phyloP scores from a whole-genome alignment of 2,329 filamentous ascomycete genomes.

The Aspergillus terreus region DNA sequence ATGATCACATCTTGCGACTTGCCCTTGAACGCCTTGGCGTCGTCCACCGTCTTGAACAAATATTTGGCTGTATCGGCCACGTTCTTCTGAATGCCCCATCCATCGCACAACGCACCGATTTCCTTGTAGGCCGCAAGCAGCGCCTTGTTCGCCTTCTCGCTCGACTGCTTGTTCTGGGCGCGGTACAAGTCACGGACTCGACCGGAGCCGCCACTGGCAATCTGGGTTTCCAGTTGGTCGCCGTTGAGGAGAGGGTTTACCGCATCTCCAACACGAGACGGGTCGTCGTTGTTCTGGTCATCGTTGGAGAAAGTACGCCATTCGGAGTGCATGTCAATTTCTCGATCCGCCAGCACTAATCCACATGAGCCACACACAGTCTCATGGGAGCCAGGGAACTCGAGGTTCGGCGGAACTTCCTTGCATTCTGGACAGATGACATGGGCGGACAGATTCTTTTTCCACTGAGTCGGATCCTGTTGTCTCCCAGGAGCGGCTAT shows the following conservation, averaged over 20 bases:
- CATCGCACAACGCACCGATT: conserved; percentile 82
- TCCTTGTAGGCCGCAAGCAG: conserved; percentile 81
- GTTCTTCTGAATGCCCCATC: conserved; percentile 73
- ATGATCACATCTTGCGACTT: conserved; percentile 93
- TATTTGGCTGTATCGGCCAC: conserved; percentile 90
- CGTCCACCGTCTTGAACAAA: conserved; percentile 91
- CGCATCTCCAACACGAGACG: conserved; percentile 94
- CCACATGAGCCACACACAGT: conserved; percentile 91
- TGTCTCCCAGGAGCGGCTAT: conserved; percentile 34
- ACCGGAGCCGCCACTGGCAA: conserved; percentile 74
- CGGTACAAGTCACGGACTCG: conserved; percentile 73
- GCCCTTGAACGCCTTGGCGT: conserved; percentile 89
- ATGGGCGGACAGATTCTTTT: conserved; percentile 81
- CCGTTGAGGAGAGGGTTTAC: conserved; percentile 87
- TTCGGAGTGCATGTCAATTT: conserved; percentile 93
- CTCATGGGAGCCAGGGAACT: conserved; percentile 90
- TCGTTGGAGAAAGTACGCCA: conserved; percentile 99
- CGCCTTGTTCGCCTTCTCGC: conserved; percentile 78
- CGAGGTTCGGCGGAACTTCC: conserved; percentile 83
- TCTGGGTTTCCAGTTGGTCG: conserved; percentile 81
- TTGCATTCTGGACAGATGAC: conserved; percentile 88
- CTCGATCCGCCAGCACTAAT: conserved; percentile 81
- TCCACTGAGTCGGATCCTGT: conserved; percentile 53
- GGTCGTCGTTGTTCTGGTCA: conserved; percentile 92
- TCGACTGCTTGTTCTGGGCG: conserved; percentile 75